Percentiles rank a stretch among this genome's conserved stretches.
These are phyloP conservation scores for Warburgia ugandensis DNA, from an alignment of 164 flowering plant species.

Conservation along the genomic window DNA sequence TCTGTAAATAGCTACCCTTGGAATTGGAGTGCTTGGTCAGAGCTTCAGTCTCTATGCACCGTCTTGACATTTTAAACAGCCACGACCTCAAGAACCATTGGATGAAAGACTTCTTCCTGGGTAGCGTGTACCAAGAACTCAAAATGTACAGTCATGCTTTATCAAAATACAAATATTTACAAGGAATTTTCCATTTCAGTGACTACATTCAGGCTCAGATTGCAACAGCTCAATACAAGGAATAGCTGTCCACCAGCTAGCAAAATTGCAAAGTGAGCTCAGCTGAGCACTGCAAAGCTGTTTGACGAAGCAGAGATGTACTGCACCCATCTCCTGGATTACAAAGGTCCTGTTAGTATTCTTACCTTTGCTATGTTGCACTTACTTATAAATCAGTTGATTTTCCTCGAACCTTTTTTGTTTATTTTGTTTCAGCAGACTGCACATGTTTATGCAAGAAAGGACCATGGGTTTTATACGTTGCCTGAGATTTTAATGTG, in stretches of 20 bases:
- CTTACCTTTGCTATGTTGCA: neutral
- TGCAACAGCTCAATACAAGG: conserved; percentile 86
- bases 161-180: conserved; percentile 61
- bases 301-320: conserved; percentile 86
- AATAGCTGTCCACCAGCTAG: conserved; percentile 78
- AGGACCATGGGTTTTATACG: no score
- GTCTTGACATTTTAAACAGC: conserved; percentile 47
- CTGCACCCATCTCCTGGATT: conserved; percentile 85
- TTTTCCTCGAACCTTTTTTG: no score
- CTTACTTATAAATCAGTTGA: no score
- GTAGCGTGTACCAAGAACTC: conserved; percentile 78
- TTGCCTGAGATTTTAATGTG: no score
- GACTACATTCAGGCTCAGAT: conserved; percentile 85
- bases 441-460: no score
- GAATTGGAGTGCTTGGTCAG: conserved; percentile 99
- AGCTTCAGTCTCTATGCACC: conserved; percentile 81
- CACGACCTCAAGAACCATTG: conserved; percentile 82
- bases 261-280: conserved; percentile 71
- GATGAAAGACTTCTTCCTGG: conserved; percentile 98
- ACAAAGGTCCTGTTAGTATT: conserved; percentile 81
- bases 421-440: no score
- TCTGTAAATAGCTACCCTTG: conserved; percentile 94
- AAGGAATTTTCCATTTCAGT: conserved; percentile 66
- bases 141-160: conserved; percentile 78
- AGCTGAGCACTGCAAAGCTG: conserved; percentile 57